phyloP scores from a whole-genome alignment of 192 early-diverging fungal genomes.

The Dissophora ornata region DNA sequence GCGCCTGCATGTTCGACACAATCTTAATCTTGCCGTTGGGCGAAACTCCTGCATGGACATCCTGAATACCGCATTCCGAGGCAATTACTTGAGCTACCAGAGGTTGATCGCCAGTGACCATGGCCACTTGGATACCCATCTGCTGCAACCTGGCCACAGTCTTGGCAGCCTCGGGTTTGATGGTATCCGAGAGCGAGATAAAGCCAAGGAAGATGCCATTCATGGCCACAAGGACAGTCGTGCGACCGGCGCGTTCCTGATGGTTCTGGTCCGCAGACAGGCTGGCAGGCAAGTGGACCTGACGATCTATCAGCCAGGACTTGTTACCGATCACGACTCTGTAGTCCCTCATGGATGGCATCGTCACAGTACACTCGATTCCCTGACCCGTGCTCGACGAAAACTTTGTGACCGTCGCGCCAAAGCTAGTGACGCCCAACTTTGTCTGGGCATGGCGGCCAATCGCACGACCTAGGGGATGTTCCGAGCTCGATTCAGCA shows the following conservation, averaged over 20 bases:
- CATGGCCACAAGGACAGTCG: slow-evolving; percentile 83
- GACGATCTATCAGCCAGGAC: slow-evolving; percentile 64
- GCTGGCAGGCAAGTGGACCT: slow-evolving; percentile 56
- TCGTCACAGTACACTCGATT: slow-evolving; percentile 67
- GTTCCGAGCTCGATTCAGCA: slow-evolving; percentile 88
- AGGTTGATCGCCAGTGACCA: slow-evolving; percentile 96
- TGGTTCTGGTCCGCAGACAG: slow-evolving; percentile 50
- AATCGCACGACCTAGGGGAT: slow-evolving; percentile 89
- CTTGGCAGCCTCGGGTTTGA: slow-evolving; percentile 82
- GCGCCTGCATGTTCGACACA: slow-evolving; percentile 75
- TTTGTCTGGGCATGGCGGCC: slow-evolving; percentile 65
- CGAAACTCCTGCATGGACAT: slow-evolving; percentile 91
- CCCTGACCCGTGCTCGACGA: slow-evolving; percentile 78
- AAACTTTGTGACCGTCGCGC: slow-evolving; percentile 68
- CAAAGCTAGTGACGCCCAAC: slow-evolving; percentile 47
- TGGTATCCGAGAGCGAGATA: slow-evolving; percentile 85
- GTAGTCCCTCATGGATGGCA: slow-evolving; percentile 15
- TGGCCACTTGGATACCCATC: slow-evolving; percentile 84
- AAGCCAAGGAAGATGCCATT: slow-evolving; percentile 69
- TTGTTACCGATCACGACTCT: slow-evolving; percentile 81
- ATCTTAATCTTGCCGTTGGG: slow-evolving; percentile 90
- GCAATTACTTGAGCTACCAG: slow-evolving; percentile 88
- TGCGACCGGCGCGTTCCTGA: slow-evolving; percentile 78
- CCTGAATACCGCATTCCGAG: slow-evolving; percentile 79
- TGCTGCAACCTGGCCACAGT: slow-evolving; percentile 75